phyloP scores from a whole-genome alignment of 352 stramenopile genomes.

The Globisporangium acanthophoron region DNA sequence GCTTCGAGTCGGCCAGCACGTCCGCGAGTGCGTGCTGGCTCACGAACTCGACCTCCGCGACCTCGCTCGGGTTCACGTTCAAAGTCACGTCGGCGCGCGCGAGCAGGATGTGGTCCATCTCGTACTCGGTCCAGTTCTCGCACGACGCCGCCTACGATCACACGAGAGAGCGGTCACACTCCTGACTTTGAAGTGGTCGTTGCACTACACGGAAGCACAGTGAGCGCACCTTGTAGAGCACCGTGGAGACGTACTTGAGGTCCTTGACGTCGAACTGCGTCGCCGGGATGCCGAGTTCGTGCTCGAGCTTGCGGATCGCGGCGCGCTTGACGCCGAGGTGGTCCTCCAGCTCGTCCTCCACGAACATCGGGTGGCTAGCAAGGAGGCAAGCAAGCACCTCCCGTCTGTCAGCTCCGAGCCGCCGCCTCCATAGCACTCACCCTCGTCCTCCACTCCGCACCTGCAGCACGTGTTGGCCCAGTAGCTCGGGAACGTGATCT shows the following conservation, averaged over 20 bases:
- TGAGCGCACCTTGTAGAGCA: slow-evolving; percentile 95
- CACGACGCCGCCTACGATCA: slow-evolving; percentile 52
- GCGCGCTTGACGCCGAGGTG: slow-evolving; percentile 87
- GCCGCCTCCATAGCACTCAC: slow-evolving; percentile 1
- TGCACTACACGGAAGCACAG: neutral
- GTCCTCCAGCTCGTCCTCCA: slow-evolving; percentile 84
- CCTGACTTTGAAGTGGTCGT: too few species aligned
- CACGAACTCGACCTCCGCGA: slow-evolving; percentile 89
- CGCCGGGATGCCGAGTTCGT: slow-evolving; percentile 95
- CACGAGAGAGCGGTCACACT: slow-evolving; percentile 18
- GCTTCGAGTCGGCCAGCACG: slow-evolving; percentile 49
- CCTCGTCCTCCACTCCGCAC: slow-evolving; percentile 8
- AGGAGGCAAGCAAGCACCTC: slow-evolving; percentile 1
- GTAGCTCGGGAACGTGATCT: slow-evolving; percentile 99
- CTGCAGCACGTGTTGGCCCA: slow-evolving; percentile 99
- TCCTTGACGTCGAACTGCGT: slow-evolving; percentile 71
- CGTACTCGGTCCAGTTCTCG: slow-evolving; percentile 95
- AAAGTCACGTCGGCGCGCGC: slow-evolving; percentile 77
- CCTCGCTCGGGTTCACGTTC: slow-evolving; percentile 92
- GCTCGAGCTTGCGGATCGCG: slow-evolving; percentile 96
- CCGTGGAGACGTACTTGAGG: slow-evolving; percentile 96
- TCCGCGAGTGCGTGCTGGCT: slow-evolving; percentile 42
- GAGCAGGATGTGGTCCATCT: slow-evolving; percentile 98
- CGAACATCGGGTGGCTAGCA: slow-evolving; percentile 92
- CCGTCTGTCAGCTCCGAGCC: neutral